Evolutionary conservation across 2,329 filamentous ascomycete species (phyloP).

Genomic region (Fusarium abutilonis): DNA sequence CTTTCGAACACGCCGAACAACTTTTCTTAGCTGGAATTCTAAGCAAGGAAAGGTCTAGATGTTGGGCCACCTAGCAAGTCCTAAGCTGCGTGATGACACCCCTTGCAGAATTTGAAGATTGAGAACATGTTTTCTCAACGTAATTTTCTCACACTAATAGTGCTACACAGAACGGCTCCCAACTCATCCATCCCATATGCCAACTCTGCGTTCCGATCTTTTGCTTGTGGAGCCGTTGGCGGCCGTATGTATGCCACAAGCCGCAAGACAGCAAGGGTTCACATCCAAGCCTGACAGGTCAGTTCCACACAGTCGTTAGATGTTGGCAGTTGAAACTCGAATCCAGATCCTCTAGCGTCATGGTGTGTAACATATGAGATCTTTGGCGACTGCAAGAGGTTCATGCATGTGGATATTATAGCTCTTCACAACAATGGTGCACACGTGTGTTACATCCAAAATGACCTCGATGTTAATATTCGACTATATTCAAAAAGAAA

Average conservation of each 20-base stretch:
- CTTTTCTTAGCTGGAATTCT: background rate
- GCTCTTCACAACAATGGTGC: slow-evolving; percentile 2
- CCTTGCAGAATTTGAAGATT: slow-evolving; percentile 8
- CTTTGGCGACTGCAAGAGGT: slow-evolving; percentile 8
- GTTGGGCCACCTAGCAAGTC: background rate
- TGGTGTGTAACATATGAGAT: slow-evolving; percentile 21
- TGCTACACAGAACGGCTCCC: slow-evolving; percentile 25
- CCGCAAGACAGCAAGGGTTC: slow-evolving; percentile 15
- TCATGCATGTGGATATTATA: slow-evolving; percentile 8
- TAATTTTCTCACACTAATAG: slow-evolving; percentile 4
- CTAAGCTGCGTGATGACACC: background rate
- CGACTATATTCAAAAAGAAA: slow-evolving; percentile 14
- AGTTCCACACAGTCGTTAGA: slow-evolving; percentile 24
- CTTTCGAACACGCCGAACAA: background rate
- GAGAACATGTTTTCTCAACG: background rate
- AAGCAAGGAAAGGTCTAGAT: background rate
- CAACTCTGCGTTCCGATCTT: slow-evolving; percentile 3
- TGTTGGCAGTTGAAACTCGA: background rate
- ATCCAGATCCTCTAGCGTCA: background rate
- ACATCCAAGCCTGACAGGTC: slow-evolving; percentile 13
- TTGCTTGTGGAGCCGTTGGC: slow-evolving; percentile 9
- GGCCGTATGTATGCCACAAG: slow-evolving; percentile 5
- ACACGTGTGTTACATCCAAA: background rate
- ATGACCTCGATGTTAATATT: slow-evolving; percentile 5
- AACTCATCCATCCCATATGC: background rate